Evolutionary conservation across 1,284 basidiomycete species (phyloP), one percentile per base, ranked within the genome.

Genomic region (Retiboletus flavoniger): DNA sequence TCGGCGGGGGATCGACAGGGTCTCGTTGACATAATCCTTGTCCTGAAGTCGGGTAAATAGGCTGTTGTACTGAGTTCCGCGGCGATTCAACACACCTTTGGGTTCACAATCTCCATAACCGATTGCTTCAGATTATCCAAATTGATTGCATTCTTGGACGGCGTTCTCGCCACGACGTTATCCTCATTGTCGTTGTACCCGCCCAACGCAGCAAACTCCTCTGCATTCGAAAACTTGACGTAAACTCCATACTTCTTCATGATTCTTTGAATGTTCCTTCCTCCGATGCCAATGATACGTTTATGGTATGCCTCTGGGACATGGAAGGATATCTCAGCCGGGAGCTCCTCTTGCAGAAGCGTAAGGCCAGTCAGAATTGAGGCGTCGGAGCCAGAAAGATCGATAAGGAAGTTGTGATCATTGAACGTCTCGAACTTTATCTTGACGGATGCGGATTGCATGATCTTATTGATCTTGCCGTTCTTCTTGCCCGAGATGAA

Each of bases 241-340:
- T 98, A 99, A 26, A 98, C 96, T 31, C 96, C 96, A 66, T 91
- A 98, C 73, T 97, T 95, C 78, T 98, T 98, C 96, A 99, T 99
- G 73, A 99, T 99, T 57, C 94, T 85, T 72, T 99, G 96, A 56
- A 99, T 99, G 74, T 96, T 99, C 68, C 95, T 91, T 31, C 96
- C 96, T 41, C 95, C 96, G 26, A 98, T 96, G 57, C 96, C 96
- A 63, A 99, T 99, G 72, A 99, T 99, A 58, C 97, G 91, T 75
- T 99, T 99, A 78, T 99, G 96, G 72, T 98, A 99, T 47, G 87
- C 86, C 74, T 99, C 96, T 21, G 97, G 96, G 8, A 99, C 95
- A 74, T 98, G 95, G 83, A 99, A 99, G 24, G 95, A 98, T 50
- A 98, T 91, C 73, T 99, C 96, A n/a, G 97, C 95, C 1, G 96